These are phyloP conservation scores for Septoria linicola DNA, from an alignment of 2,329 filamentous ascomycete species.

Conservation along the genomic window DNA sequence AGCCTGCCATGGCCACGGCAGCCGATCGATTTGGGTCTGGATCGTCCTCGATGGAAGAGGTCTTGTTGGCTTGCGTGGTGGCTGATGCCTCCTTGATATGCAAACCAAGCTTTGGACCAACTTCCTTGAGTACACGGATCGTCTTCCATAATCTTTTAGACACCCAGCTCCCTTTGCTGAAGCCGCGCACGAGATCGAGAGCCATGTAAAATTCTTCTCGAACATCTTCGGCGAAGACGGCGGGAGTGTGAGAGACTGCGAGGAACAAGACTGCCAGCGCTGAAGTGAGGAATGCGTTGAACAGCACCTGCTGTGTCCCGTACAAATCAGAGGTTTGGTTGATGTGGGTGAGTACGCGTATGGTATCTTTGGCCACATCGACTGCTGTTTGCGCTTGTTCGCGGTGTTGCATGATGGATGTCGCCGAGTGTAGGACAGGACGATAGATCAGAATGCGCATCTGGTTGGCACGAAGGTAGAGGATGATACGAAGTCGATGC, in stretches of 20 bases:
- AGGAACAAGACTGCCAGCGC: conserved; percentile 74
- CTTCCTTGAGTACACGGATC: conserved; percentile 67
- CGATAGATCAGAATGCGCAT: conserved; percentile 87
- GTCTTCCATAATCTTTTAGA: conserved; percentile 73
- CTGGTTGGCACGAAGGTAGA: conserved; percentile 84
- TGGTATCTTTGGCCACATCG: conserved; percentile 73
- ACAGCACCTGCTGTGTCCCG: conserved; percentile 69
- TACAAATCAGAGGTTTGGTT: conserved; percentile 73
- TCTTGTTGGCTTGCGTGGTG: conserved; percentile 24
- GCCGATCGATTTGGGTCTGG: conserved; percentile 60
- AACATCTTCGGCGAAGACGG: conserved; percentile 66
- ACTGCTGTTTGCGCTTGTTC: conserved; percentile 71
- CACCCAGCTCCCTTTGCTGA: conserved; percentile 69
- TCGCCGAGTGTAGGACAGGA: conserved; percentile 79
- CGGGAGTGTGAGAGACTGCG: conserved; percentile 71
- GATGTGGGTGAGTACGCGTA: conserved; percentile 67
- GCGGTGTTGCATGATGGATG: conserved; percentile 75
- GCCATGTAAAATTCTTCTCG: conserved; percentile 78
- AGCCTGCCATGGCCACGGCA: conserved; percentile 64
- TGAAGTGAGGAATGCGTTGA: conserved; percentile 76
- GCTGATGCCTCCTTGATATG: conserved; percentile 33
- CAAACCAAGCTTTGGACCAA: conserved; percentile 68
- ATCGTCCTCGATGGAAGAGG: conserved; percentile 36
- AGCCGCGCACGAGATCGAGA: conserved; percentile 69
- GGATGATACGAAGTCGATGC: conserved; percentile 74